Evolutionary conservation across 176 grass and related monocot genomes (phyloP), one percentile per base, ranked within the genome.

Genomic region (Bromus sterilis): DNA sequence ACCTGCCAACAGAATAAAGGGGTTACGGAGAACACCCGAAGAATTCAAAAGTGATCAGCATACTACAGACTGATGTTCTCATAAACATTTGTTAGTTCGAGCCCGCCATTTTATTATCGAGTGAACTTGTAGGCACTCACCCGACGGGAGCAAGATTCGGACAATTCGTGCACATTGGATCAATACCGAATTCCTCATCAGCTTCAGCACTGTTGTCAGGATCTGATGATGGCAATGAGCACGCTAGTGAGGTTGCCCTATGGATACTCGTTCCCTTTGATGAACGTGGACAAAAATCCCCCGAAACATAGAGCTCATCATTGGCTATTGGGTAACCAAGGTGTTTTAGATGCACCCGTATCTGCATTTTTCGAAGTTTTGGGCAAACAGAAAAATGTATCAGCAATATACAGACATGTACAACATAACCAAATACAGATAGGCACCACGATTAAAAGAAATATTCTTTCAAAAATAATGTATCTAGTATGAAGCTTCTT

Each of bases 301-400:
- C 86, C 4, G 89, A 91, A 46, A 95, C 84, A 63, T 98, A 98
- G 42, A 98, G 79, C 26, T 81, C 79, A 43, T 98, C 95, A 78
- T 98, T 98, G 48, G 88, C 95, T 89, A 95, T 95, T 76, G 96
- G 93, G 78, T 98, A 88, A 73, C 96, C 93, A 75, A 85, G 57
- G 68, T 91, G 87, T 84, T 98, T 94, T 6, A 98, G 86, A 89
- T 98, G 96, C 29, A 98, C 95, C 62, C 95, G 74, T 91, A 98
- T 95, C 95, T 98, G 81, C 84, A 93, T 55, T 76, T 74, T 84
- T 56, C 49, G 25, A 1, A 31, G 60, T 59, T 41, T 73, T 64
- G 44, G n/a, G 20, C 13, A 36, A 72, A 76, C 3, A 18, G 60
- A 20, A 12, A 31, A 51, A 28, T 56, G 20, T 25, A 68, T 76